Base-by-base conservation (phyloP, 2,329 filamentous ascomycete species). In the Calonectria hawksworthii region DNA sequence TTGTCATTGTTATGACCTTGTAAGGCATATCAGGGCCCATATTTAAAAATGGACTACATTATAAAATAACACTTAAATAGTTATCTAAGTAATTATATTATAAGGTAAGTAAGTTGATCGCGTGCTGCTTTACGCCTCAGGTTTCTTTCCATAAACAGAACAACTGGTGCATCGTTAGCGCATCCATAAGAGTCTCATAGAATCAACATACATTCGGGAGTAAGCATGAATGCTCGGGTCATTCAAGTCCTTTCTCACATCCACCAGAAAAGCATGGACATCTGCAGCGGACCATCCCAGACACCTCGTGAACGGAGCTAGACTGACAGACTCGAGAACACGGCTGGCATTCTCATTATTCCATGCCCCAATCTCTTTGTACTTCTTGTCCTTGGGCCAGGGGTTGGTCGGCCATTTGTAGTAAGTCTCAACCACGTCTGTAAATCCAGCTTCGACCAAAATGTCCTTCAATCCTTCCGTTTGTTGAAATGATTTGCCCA, bases 311-410 rank as follows among this genome's bases (percentile, higher is more conserved):
- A 72, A 67, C 1, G 64, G 38, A 2, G 63, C 70, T 23, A 72
- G 18, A 7, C 28, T 66, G 23, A 34, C 63, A 8, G 50, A 63
- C 13, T 68, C 70, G 28, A 72, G 41, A 21, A 32, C 70, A 16
- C 14, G 14, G 13, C 26, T 51, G 7, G 52, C 44, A 18, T 72
- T 72, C 3, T 59, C 63, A 21, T 67, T 56, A 21, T 72, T 72
- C 70, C 70, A 72, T 28, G n/a, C 23, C 18, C 70, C 70, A 18
- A 72, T 47, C 8, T 47, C 52, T 26, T 72, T 72, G 44, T 52
- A 41, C 21, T 52, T 52, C 54, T 51, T 51, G 16, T 63, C 64
- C 32, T 61, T 51, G 16, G 70, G 52, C 70, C 70, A 72, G 9
- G 38, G n/a, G 28, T 72, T 72, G 4, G 64, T 68, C 1, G 70